Base-by-base conservation (phyloP, 805 yeast genomes). In the Barnettozyma vustinii region DNA sequence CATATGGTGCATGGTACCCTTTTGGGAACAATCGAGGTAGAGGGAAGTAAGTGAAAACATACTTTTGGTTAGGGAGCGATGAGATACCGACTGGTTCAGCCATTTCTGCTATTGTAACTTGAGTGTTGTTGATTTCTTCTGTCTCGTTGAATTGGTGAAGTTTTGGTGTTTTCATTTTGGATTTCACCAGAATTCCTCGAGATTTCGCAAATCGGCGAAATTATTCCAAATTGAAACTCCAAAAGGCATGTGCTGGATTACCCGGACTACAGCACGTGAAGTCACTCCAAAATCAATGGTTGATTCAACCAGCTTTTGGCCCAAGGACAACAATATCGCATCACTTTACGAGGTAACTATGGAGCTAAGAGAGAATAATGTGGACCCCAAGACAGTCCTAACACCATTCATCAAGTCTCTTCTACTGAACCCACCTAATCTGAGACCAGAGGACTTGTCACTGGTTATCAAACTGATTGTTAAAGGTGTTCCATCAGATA, bases 351-450 rank as follows among this genome's bases (percentile, higher is more conserved):
- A n/a, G 37, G 20, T 35, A 20, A 20, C 9, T 18, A 36, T 36
- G 39, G 39, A 36, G 23, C 9, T 16, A 18, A 36, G 15, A 36
- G 39, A 36, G 5, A 18, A 5, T 3, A 23, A 23, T n/a, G 21
- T 40, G 20, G 43, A 40, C 21, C 23, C 33, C 23, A 40, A 40
- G n/a, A 26, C 16, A 25, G 33, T 54, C 10, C 60, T 72, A 15
- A 74, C 77, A 2, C 87, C 87, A 5, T 83, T 74, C 64, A 79
- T 89, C 53, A 83, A 83, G 67, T 76, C 82, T 48, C 72, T 90
- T 39, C 64, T 87, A 35, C 62, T 65, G 18, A 73, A 72, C 26
- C 88, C 92, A 0, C 83, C 84, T 9, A 70, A 72, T 36, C 72
- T 91, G 49, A 74, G 81, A 0, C 80, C 89, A 0, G 64, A 65